A percentile compares a stretch with the other conserved stretches of the same genome.
These are phyloP conservation scores for Pestalotiopsis sp. DNA, from an alignment of 2,329 filamentous ascomycete genomes.

Conservation along the genomic window DNA sequence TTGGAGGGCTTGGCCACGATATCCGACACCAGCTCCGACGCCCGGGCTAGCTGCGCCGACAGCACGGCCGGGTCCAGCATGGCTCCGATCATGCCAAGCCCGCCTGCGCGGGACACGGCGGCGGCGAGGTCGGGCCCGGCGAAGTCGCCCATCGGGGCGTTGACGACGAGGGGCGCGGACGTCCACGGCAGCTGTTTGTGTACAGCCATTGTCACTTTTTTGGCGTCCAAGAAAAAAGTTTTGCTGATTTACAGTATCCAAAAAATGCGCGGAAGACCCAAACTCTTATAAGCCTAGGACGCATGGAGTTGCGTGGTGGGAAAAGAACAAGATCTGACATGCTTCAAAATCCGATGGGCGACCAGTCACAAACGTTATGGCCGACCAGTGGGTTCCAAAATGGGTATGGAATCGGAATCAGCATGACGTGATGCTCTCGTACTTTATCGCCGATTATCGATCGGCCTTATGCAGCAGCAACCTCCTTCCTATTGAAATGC, in stretches of 20 bases:
- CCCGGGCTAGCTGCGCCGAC: conserved; percentile 32
- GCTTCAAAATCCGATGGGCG: not conserved
- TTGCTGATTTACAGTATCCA: not conserved
- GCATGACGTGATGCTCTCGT: not conserved
- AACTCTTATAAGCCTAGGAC: no score
- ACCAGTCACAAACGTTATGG: not conserved
- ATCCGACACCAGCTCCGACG: conserved; percentile 27
- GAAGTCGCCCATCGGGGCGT: conserved; percentile 43
- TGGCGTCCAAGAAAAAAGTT: no score
- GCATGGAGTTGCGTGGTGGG: no score
- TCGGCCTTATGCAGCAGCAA: not conserved
- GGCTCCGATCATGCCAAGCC: conserved; percentile 39
- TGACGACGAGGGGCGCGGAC: conserved; percentile 39
- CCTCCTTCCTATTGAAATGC: not conserved
- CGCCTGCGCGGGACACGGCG: conserved; percentile 42
- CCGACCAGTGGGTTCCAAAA: not conserved
- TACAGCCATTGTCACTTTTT: no score
- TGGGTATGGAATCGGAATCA: not conserved
- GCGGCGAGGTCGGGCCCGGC: conserved; percentile 40
- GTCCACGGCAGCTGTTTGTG: not conserved
- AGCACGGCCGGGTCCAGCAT: conserved; percentile 30
- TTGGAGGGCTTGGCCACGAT: no score
- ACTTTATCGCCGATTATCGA: not conserved
- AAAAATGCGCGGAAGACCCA: not conserved
- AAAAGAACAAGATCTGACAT: no score